Base-by-base conservation (phyloP, 345 rosid species). In the Rubroshorea leprosula region DNA sequence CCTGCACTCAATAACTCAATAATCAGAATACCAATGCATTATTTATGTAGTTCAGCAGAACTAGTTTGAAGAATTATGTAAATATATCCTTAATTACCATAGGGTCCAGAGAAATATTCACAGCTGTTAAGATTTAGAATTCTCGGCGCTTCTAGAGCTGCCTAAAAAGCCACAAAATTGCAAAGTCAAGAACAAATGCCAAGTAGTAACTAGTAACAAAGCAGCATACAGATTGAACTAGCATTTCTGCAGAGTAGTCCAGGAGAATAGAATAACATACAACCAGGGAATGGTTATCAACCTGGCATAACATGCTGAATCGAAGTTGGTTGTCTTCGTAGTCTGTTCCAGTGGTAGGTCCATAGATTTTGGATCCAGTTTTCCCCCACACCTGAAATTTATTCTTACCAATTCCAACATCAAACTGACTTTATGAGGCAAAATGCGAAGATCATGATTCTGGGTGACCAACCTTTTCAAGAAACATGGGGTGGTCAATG, bases 1-100 rank as follows among this genome's bases (percentile, higher is more conserved):
- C 96, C 97, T 93, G 83, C 47, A 14, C 11, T 10, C 12, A 35
- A 13, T n/a, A n/a, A n/a, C n/a, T n/a, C n/a, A n/a, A n/a, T n/a
- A n/a, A 62, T 25, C 22, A 23, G 49, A n/a, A 27, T 12, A 51
- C 5, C 57, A 25, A 7, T 2, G 20, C 56, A 39, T 20, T 23
- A 15, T 49, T 41, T 44, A 25, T 21, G 10, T 13, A 49, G 16
- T 57, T 57, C 14, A 22, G 57, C 25, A 58, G 17, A 15, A 17
- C 12, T 14, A 2, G 22, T 6, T 20, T 29, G 16, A 20, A 54
- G 63, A 50, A 48, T 61, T 31, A 56, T 23, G 15, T 20, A 27
- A 14, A 16, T 6, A 19, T n/a, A 8, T 6, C 6, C 12, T 26
- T 59, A 22, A n/a, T n/a, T 35, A 71, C 74, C 59, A 35, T 65